Percentiles rank a stretch among this genome's conserved stretches.
Conservation (phyloP, 805 yeast species). For the Ogataea zsoltii region DNA sequence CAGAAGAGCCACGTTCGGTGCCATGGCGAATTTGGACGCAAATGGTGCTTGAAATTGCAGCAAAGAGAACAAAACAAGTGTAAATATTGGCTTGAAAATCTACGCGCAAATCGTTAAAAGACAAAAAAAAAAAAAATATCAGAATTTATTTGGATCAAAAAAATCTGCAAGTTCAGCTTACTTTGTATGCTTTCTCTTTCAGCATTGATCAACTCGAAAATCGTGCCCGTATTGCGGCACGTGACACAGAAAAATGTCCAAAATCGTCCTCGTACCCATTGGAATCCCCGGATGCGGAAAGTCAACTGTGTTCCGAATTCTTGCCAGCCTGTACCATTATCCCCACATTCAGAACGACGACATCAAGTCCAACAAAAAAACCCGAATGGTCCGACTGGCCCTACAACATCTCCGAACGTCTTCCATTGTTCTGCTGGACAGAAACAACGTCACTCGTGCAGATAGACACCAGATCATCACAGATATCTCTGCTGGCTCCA, state of each 20-base stretch:
- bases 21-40: slow-evolving; percentile 8
- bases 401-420: slow-evolving; percentile 36
- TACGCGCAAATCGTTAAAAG: background rate
- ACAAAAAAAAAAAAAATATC: background rate
- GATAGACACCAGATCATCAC: slow-evolving; percentile 66
- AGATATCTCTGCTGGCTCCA: slow-evolving; percentile 42
- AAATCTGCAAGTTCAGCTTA: no score
- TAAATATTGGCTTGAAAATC: background rate
- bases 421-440: slow-evolving; percentile 62
- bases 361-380: slow-evolving; percentile 44
- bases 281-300: slow-evolving; percentile 91
- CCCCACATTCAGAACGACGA: slow-evolving; percentile 78
- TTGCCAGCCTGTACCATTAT: slow-evolving; percentile 57
- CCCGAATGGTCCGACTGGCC: slow-evolving; percentile 44
- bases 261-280: slow-evolving; percentile 65
- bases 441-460: slow-evolving; percentile 68
- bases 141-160: no score
- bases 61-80: background rate
- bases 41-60: background rate
- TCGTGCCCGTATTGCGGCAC: no score
- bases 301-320: slow-evolving; percentile 69
- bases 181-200: no score
- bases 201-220: no score
- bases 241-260: background rate
- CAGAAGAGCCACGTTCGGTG: slow-evolving; percentile 18